Percentiles rank a stretch among this genome's conserved stretches.
phyloP scores from a whole-genome alignment of 441 rosid genomes.

The Populus trichocarpa region DNA sequence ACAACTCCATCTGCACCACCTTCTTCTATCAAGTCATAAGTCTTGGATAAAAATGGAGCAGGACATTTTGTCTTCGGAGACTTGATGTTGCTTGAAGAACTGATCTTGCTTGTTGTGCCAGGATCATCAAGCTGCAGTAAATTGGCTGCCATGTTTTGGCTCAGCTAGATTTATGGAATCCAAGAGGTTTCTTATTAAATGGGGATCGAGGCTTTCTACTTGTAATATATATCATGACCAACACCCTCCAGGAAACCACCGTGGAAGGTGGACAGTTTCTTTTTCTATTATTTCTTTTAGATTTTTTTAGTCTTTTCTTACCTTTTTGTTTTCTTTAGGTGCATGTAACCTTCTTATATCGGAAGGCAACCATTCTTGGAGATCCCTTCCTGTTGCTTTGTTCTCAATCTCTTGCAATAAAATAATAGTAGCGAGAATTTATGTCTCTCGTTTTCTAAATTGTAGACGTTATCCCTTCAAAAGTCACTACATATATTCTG shows the following conservation, averaged over 20 bases:
- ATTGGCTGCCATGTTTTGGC: conserved; percentile 16
- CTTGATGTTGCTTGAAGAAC: background rate
- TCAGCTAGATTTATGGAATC: background rate
- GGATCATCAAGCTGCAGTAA: background rate
- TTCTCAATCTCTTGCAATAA: background rate
- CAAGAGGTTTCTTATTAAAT: background rate
- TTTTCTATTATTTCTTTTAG: background rate
- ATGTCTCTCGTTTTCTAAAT: background rate
- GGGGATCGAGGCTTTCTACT: background rate
- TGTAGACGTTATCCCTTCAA: background rate
- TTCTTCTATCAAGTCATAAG: conserved; percentile 53
- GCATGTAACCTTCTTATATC: background rate
- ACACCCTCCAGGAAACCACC: conserved; percentile 19
- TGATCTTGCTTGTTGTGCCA: background rate
- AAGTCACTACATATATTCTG: background rate
- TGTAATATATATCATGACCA: conserved; percentile 12
- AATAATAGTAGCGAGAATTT: no score
- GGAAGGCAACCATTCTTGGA: background rate
- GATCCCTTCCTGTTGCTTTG: background rate
- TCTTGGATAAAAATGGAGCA: conserved; percentile 51
- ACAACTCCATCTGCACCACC: conserved; percentile 7
- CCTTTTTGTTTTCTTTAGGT: background rate
- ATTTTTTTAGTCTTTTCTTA: background rate
- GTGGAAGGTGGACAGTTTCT: conserved; percentile 21
- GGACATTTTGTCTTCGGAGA: conserved; percentile 35